Conservation (phyloP, 176 grass and related monocot genomes). For the Aegilops speltoides region DNA sequence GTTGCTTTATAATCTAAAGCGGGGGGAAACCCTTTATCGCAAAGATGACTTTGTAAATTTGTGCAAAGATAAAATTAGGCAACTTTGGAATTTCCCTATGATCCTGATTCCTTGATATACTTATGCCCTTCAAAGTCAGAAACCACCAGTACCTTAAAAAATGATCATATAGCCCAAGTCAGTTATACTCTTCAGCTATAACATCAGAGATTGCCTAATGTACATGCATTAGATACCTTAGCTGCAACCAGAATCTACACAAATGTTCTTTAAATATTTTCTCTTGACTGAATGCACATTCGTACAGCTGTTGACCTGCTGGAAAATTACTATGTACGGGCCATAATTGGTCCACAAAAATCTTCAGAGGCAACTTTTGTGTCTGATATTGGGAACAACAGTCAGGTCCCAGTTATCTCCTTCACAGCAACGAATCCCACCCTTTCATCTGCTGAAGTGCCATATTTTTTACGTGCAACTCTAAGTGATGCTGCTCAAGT, state of each 20-base stretch:
- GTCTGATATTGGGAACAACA: constrained; percentile 44
- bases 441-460: constrained; percentile 7
- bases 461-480: constrained; percentile 54
- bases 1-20: too few relatives aligned
- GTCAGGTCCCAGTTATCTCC: constrained; percentile 51
- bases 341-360: constrained; percentile 50
- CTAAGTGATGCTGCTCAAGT: constrained; percentile 47
- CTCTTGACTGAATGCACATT: not conserved
- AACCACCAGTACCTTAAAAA: not conserved
- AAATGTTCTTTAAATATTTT: not conserved
- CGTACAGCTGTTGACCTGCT: constrained; percentile 48
- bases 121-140: not conserved
- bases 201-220: not conserved
- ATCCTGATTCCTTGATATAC: not conserved
- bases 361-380: constrained; percentile 52
- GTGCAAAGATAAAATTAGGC: not conserved
- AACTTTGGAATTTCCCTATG: not conserved
- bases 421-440: constrained; percentile 59
- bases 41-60: not conserved
- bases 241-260: not conserved
- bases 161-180: not conserved
- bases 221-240: not conserved
- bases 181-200: not conserved
- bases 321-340: constrained; percentile 35
- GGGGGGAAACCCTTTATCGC: too few relatives aligned